Evolutionary conservation across 768 basidiomycete genomes (phyloP).

Genomic region (Rhizopogon roseolus): DNA sequence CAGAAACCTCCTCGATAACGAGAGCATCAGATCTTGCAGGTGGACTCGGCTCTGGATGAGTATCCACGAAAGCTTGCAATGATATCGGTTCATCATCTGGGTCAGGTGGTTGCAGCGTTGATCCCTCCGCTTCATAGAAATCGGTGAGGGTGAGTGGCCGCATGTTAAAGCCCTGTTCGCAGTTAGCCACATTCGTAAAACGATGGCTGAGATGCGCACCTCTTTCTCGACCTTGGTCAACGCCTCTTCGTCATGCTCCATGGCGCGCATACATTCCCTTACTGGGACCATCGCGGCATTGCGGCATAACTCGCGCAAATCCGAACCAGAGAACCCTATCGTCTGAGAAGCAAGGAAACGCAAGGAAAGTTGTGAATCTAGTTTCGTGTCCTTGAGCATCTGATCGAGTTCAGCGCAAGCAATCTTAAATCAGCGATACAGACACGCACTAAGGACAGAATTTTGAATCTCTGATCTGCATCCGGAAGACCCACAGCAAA

Average conservation of each 20-base stretch:
- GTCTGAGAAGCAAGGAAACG: slow-evolving; percentile 60
- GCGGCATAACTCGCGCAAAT: slow-evolving; percentile 87
- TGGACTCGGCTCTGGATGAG: not conserved
- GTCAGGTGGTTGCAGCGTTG: slow-evolving; percentile 8
- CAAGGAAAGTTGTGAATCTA: slow-evolving; percentile 60
- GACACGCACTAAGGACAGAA: slow-evolving; percentile 64
- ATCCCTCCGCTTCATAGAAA: slow-evolving; percentile 47
- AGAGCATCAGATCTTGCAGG: not conserved
- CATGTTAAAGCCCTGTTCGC: slow-evolving; percentile 64
- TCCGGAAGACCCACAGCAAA: slow-evolving; percentile 84
- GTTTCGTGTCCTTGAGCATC: slow-evolving; percentile 81
- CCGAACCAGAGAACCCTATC: slow-evolving; percentile 81
- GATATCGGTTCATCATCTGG: not conserved
- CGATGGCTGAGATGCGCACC: slow-evolving; percentile 28
- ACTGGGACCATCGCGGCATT: slow-evolving; percentile 93
- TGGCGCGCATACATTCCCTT: slow-evolving; percentile 70
- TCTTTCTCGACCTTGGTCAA: slow-evolving; percentile 38
- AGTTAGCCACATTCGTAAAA: not conserved
- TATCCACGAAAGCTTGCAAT: not conserved
- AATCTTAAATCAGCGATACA: not conserved
- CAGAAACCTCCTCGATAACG: not conserved
- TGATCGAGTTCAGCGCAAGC: slow-evolving; percentile 21
- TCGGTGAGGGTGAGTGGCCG: slow-evolving; percentile 69
- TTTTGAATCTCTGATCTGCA: slow-evolving; percentile 73
- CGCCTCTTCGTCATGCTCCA: slow-evolving; percentile 43